Conservation (phyloP, 495 filamentous ascomycete genomes). For the Xylaria grammica region DNA sequence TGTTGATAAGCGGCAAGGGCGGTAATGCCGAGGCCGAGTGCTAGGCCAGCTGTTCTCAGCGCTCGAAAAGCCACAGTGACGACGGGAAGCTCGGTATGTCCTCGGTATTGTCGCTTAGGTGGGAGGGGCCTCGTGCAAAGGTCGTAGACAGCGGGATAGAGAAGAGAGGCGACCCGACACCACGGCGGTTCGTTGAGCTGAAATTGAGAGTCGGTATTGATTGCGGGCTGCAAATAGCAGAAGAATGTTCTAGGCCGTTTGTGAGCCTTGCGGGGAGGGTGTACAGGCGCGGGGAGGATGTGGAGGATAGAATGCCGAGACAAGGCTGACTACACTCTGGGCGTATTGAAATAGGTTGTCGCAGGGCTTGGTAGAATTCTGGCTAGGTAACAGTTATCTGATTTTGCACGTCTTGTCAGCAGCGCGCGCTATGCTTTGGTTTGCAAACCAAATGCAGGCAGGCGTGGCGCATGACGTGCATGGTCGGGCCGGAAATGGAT, state of each 20-base stretch:
- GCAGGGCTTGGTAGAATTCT: not conserved
- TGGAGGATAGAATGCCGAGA: not conserved
- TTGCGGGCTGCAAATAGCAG: not conserved
- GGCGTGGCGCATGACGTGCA: constrained; percentile 1
- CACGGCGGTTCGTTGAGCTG: not conserved
- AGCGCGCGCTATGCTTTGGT: not conserved
- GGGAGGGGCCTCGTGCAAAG: not conserved
- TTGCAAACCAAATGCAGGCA: not conserved
- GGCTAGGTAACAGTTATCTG: not conserved
- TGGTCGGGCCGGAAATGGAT: not conserved
- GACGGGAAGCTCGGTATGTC: not conserved
- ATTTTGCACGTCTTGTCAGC: constrained; percentile 4
- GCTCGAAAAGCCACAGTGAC: constrained; percentile 54
- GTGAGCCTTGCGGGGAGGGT: not conserved
- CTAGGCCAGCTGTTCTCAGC: constrained; percentile 52
- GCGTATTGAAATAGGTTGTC: not conserved
- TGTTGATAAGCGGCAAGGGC: constrained; percentile 52
- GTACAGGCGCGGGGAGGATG: not conserved
- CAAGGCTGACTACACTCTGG: constrained; percentile 8
- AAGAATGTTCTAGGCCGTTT: constrained; percentile 6
- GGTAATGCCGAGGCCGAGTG: constrained; percentile 54
- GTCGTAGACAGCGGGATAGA: not conserved
- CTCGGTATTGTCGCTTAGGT: not conserved
- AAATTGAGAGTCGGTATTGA: not conserved
- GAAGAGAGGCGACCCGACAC: not conserved